A percentile compares a stretch with the other conserved stretches of the same genome.
Conservation (phyloP, 2,329 filamentous ascomycete species). For the Akanthomyces muscarius region DNA sequence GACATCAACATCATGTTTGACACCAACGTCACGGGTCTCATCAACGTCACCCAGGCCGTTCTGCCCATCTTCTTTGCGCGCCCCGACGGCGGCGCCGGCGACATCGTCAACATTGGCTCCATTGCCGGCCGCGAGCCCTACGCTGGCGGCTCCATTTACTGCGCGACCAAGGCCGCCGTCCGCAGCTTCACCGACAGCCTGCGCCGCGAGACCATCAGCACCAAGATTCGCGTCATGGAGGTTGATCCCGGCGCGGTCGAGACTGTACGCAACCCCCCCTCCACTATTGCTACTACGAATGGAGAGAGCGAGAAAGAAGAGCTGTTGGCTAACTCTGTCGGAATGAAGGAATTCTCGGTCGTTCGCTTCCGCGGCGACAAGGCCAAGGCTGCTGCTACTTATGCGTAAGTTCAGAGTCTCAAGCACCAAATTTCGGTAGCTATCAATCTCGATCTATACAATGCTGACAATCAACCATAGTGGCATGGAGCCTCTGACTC, state of each 20-base stretch:
- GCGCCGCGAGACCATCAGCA: conserved; percentile 77
- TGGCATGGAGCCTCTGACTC: conserved; percentile 76
- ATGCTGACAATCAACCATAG: conserved; percentile 33
- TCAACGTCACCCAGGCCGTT: conserved; percentile 93
- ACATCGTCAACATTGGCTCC: conserved; percentile 92
- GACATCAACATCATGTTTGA: conserved; percentile 86
- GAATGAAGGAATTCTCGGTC: conserved; percentile 72
- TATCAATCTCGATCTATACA: background rate
- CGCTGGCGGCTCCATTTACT: conserved; percentile 84
- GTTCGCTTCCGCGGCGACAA: conserved; percentile 88
- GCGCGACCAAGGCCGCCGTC: conserved; percentile 86
- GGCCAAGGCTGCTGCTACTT: conserved; percentile 83
- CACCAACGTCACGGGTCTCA: conserved; percentile 91
- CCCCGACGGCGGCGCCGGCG: conserved; percentile 72
- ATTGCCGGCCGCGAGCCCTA: conserved; percentile 90
- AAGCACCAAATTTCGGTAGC: conserved; percentile 8
- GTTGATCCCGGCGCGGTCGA: conserved; percentile 91
- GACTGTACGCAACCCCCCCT: conserved; percentile 55
- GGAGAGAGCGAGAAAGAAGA: too few species aligned
- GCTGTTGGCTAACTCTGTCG: background rate
- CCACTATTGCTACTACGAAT: background rate
- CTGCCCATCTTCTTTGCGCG: conserved; percentile 76
- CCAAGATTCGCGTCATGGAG: conserved; percentile 77
- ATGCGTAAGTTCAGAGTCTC: conserved; percentile 57
- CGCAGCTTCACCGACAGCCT: conserved; percentile 79